A percentile compares a stretch with the other conserved stretches of the same genome.
Conservation (phyloP, 305 asterid species). For the Vinca major region DNA sequence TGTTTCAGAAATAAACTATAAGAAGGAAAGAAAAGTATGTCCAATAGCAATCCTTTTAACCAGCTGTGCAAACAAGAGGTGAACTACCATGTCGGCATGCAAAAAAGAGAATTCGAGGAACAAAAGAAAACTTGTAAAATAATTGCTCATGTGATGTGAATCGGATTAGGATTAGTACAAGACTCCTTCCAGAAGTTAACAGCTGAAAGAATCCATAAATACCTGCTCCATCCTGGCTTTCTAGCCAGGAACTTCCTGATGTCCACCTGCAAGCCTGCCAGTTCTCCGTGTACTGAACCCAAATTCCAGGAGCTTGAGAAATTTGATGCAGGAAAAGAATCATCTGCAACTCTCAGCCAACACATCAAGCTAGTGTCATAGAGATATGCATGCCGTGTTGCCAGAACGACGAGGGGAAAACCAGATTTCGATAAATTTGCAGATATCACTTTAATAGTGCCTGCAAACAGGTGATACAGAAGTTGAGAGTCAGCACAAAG, state of each 20-base stretch:
- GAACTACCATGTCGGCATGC: background rate
- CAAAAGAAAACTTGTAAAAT: background rate
- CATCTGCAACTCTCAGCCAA: conserved; percentile 96
- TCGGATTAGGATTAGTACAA: background rate
- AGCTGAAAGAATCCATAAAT: background rate
- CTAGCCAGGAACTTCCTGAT: conserved; percentile 80
- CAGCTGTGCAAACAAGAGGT: background rate
- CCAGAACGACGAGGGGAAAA: conserved; percentile 79
- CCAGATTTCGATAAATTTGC: conserved; percentile 87
- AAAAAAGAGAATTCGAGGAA: background rate
- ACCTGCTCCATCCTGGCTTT: conserved; percentile 98
- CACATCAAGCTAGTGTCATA: conserved; percentile 76
- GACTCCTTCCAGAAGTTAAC: background rate
- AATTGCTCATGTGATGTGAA: background rate
- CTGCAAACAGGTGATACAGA: conserved; percentile 29
- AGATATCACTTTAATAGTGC: conserved; percentile 76
- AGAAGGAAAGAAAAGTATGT: background rate
- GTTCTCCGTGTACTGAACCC: conserved; percentile 73
- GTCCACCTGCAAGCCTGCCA: conserved; percentile 83
- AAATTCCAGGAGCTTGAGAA: conserved; percentile 84
- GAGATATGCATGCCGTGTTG: conserved; percentile 86
- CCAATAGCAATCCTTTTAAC: conserved; percentile 13
- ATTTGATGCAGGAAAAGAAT: conserved; percentile 80
- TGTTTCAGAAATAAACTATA: conserved; percentile 29
- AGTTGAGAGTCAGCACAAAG: background rate